Evolutionary conservation across 164 flowering plant genomes (phyloP).

Genomic region (Sextonia rubra): DNA sequence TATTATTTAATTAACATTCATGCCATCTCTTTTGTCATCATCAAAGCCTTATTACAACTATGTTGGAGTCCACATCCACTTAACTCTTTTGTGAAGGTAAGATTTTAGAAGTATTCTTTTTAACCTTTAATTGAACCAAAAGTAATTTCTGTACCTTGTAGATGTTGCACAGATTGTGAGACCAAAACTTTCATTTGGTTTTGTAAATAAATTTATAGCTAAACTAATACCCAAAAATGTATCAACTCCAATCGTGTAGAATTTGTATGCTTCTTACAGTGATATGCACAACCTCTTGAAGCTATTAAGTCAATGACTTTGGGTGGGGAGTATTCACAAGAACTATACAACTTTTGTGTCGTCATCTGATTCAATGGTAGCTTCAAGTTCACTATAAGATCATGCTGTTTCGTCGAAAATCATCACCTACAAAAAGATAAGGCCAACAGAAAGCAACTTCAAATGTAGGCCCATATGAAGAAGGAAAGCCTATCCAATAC

Average conservation of each 20-base stretch:
- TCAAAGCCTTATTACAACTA: too few species aligned
- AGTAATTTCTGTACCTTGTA: too few species aligned
- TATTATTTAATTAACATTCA: too few species aligned
- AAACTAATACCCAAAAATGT: not conserved
- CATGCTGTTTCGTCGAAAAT: slow-evolving; percentile 14
- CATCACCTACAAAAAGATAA: slow-evolving; percentile 14
- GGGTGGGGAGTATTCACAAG: slow-evolving; percentile 8
- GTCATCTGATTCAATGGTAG: not conserved
- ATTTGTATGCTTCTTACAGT: not conserved
- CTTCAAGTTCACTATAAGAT: not conserved
- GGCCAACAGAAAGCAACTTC: not conserved
- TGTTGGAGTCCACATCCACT: too few species aligned
- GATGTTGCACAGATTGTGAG: too few species aligned
- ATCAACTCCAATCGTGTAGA: not conserved
- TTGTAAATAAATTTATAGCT: too few species aligned
- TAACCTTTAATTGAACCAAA: too few species aligned
- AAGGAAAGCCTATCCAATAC: not conserved
- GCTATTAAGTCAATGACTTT: not conserved
- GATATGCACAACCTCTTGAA: slow-evolving; percentile 7
- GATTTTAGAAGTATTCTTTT: too few species aligned
- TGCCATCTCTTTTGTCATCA: too few species aligned
- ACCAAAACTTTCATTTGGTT: too few species aligned
- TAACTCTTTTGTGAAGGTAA: too few species aligned
- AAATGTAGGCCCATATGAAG: not conserved
- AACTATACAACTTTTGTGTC: not conserved